These are phyloP conservation scores for Henckelia pumila DNA, from an alignment of 257 asterid species.

Conservation along the genomic window DNA sequence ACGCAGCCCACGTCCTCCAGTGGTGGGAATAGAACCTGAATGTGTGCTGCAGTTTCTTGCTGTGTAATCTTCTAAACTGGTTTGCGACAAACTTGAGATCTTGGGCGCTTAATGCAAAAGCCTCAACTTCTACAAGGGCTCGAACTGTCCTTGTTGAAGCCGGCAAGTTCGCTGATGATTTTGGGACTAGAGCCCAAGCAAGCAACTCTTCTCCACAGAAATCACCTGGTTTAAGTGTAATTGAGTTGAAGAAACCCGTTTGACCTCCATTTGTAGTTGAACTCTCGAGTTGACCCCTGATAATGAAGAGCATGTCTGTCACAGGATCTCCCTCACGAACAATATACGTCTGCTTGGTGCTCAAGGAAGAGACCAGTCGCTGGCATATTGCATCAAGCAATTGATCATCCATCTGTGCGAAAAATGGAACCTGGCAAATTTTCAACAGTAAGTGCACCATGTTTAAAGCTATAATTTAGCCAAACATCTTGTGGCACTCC, in stretches of 20 bases:
- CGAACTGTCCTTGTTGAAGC: slow-evolving; percentile 68
- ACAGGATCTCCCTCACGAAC: slow-evolving; percentile 94
- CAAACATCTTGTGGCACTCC: background rate
- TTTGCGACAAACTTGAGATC: slow-evolving; percentile 90
- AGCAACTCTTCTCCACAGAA: slow-evolving; percentile 50
- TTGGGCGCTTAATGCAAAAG: slow-evolving; percentile 76
- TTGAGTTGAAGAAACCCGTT: slow-evolving; percentile 45
- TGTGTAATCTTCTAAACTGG: slow-evolving; percentile 85
- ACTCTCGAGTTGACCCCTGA: slow-evolving; percentile 61
- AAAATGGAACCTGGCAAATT: slow-evolving; percentile 67
- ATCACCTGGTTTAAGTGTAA: slow-evolving; percentile 39
- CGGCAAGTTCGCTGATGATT: slow-evolving; percentile 40
- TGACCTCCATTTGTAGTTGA: slow-evolving; percentile 58
- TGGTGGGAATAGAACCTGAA: slow-evolving; percentile 89
- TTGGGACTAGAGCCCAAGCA: slow-evolving; percentile 52
- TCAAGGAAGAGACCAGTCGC: slow-evolving; percentile 67
- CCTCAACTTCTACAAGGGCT: slow-evolving; percentile 84
- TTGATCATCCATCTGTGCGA: slow-evolving; percentile 95
- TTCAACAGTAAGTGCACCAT: background rate
- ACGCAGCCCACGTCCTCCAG: slow-evolving; percentile 96
- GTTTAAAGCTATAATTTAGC: too few species aligned
- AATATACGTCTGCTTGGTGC: slow-evolving; percentile 80
- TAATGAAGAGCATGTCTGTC: slow-evolving; percentile 85
- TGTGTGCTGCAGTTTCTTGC: slow-evolving; percentile 89
- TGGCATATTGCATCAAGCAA: slow-evolving; percentile 91